Evolutionary conservation across 768 basidiomycete species (phyloP).

Genomic region (Mycena indigotica): DNA sequence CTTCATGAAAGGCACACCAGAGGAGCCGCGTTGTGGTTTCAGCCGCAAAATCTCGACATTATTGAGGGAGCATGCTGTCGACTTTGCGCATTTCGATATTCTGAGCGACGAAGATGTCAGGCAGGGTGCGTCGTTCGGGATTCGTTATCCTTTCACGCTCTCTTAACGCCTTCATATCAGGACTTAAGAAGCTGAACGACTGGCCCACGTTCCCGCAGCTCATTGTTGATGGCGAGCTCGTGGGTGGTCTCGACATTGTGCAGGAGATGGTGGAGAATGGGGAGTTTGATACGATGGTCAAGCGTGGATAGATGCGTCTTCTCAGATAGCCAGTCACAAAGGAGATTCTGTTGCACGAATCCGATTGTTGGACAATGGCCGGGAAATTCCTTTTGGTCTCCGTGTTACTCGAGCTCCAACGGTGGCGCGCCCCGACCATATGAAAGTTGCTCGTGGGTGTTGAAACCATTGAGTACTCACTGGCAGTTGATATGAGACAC

Average conservation of each 20-base stretch:
- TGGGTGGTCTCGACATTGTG: constrained; percentile 93
- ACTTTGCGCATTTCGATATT: constrained; percentile 83
- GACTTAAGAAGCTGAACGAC: constrained; percentile 75
- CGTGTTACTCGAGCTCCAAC: too few species aligned
- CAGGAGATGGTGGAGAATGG: constrained; percentile 84
- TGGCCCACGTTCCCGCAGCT: constrained; percentile 93
- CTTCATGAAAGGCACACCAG: constrained; percentile 90
- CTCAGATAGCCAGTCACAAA: too few species aligned
- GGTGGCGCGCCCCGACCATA: too few species aligned
- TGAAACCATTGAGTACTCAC: too few species aligned
- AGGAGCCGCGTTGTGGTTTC: constrained; percentile 82
- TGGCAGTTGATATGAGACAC: too few species aligned
- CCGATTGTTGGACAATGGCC: too few species aligned
- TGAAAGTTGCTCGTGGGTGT: too few species aligned
- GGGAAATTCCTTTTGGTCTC: too few species aligned
- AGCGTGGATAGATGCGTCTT: constrained; percentile 13
- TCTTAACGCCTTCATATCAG: constrained; percentile 33
- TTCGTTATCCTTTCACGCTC: background rate
- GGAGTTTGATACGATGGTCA: constrained; percentile 62
- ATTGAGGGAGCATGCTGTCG: constrained; percentile 61
- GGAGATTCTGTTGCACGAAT: too few species aligned
- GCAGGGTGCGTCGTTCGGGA: constrained; percentile 54
- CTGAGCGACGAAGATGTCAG: constrained; percentile 78
- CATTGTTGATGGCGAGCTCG: constrained; percentile 86
- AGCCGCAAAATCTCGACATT: constrained; percentile 73